Evolutionary conservation across 2,329 filamentous ascomycete genomes (phyloP), one percentile per base, ranked within the genome.

Genomic region (Cladosporium sp.): DNA sequence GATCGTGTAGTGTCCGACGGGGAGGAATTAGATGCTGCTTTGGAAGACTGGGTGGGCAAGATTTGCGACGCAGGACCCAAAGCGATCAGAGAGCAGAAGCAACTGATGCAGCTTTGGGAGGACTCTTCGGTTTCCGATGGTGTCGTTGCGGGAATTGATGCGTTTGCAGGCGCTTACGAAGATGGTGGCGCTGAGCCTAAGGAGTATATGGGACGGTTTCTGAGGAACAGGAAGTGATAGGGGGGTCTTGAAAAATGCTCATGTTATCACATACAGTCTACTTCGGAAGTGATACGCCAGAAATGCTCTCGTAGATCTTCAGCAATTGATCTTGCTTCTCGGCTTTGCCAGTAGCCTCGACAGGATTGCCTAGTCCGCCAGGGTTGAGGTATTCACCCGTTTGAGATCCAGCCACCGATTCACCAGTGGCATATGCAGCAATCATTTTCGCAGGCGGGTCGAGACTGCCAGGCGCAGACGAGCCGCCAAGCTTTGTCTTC

Each of bases 361-460:
- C 64, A 43, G 66, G 63, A 34, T 55, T 60, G 39, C 59, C 61
- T 55, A 61, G 67, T 28, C 60, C 67, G 15, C 59, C 61, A 63
- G 71, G 66, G 56, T 66, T 67, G 14, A 68, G 69, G 12, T 70
- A 67, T 39, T 70, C 71, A 50, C 75, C 81, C 58, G 78, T 79
- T 49, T 73, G 70, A 0, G 76, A 77, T 40, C 67, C 74, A 55
- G 67, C 61, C 60, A 67, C 40, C 61, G 65, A 54, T 59, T 72
- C 67, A 0, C 78, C 79, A 59, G 76, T 74, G 2, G 78, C 78
- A 60, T 80, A 75, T 67, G 78, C 76, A 2, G 77, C 75, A 65
- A 82, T 80, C 1, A 77, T 78, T 43, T 77, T 74, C 0, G 81
- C 75, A 2, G 77, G 78, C 34, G 74, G 74, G 36, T 80, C 73